Base-by-base conservation (phyloP, 306 rosid genomes). In the Dryas drummondii region DNA sequence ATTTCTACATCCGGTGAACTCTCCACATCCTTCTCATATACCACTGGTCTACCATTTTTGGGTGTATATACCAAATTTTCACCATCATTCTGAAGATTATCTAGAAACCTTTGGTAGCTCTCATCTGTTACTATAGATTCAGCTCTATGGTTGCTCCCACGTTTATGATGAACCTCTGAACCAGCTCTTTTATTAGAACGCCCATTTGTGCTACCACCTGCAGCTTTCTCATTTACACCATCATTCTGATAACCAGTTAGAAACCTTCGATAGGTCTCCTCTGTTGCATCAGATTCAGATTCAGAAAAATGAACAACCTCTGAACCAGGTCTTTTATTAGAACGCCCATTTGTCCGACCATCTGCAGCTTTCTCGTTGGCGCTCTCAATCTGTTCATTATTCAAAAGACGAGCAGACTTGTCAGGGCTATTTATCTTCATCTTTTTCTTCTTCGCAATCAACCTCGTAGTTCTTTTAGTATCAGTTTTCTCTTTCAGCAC, bases 1-100 rank as follows among this genome's bases (percentile, higher is more conserved):
- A 75, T 55, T 76, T 88, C 87, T 10, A 81, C 26, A 51, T 89
- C 91, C 45, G 86, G 72, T 17, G 80, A 65, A 72, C 79, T 67
- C 54, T 53, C 72, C 40, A n/a, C 79, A 52, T 27, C 74, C 26
- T 77, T 78, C 50, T 70, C 74, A 48, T 37, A 40, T 54, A 9
- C 72, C 73, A 32, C 55, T 70, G 76, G 51, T 59, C 68, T 67
- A 52, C 76, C 81, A 37, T 17, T 67, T 45, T 26, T 61, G 12
- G 68, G 66, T 12, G 16, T 58, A 77, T 13, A 71, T 22, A 63
- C 22, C 16, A 70, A 5, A 45, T 66, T 27, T 19, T 45, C 78
- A 82, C 79, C 85, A 53, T 53, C 53, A 26, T 14, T 54, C 44
- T 26, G 7, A 68, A 15, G 1, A 41, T 15, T 42, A 76, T 74